A percentile compares a stretch with the other conserved stretches of the same genome.
Evolutionary conservation across 306 rosid species (phyloP).

Genomic region (Boehmeria nivea): DNA sequence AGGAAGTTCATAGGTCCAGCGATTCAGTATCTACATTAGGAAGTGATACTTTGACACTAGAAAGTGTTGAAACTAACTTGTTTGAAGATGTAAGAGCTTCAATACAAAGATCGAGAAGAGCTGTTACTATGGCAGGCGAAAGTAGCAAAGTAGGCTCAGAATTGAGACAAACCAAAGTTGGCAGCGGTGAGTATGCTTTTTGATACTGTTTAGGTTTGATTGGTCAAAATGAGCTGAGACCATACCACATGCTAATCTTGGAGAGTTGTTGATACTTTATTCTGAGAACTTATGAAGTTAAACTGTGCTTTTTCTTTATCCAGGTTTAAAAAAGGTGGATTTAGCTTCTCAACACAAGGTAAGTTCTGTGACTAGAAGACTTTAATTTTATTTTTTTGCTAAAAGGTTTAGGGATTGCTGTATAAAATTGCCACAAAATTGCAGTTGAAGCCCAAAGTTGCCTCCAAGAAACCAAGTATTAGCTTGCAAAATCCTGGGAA

Average conservation of each 20-base stretch:
- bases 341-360: slow-evolving; percentile 57
- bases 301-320: slow-evolving; percentile 30
- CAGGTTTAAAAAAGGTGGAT: slow-evolving; percentile 51
- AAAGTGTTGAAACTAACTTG: slow-evolving; percentile 53
- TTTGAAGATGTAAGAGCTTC: slow-evolving; percentile 93
- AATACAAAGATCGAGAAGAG: slow-evolving; percentile 69
- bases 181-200: slow-evolving; percentile 37
- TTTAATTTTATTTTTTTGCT: slow-evolving; percentile 3
- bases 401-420: slow-evolving; percentile 8
- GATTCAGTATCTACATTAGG: slow-evolving; percentile 70
- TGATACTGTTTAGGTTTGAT: slow-evolving; percentile 3
- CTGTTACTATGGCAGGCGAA: slow-evolving; percentile 22
- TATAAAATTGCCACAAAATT: slow-evolving; percentile 15
- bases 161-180: slow-evolving; percentile 19
- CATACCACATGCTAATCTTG: neutral
- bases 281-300: neutral
- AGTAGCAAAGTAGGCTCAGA: slow-evolving; percentile 22
- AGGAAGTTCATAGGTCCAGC: slow-evolving; percentile 62
- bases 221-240: neutral
- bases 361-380: slow-evolving; percentile 23
- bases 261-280: neutral
- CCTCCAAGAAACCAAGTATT: slow-evolving; percentile 47
- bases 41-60: slow-evolving; percentile 68
- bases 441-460: slow-evolving; percentile 43
- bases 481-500: slow-evolving; percentile 46